phyloP scores from a whole-genome alignment of 495 filamentous ascomycete species.

The Sabuloglossum arenarium region DNA sequence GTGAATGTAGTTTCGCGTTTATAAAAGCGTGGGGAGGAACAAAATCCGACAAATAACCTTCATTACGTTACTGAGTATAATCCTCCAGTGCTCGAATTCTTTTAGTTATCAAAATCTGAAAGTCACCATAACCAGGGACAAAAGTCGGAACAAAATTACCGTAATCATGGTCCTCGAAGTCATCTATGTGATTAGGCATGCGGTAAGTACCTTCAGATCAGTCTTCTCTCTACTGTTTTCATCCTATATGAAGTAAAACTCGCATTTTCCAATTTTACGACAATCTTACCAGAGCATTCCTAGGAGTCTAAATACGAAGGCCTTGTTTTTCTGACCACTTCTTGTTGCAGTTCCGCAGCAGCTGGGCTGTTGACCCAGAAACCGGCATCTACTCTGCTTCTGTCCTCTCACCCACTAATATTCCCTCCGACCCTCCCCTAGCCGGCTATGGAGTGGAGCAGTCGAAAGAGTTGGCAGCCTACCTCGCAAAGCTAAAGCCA shows the following conservation, averaged over 20 bases:
- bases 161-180: conserved; percentile 32
- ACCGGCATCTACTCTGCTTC: conserved; percentile 52
- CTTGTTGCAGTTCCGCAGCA: conserved; percentile 55
- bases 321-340: conserved; percentile 1
- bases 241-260: background rate
- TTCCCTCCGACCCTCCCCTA: conserved; percentile 70
- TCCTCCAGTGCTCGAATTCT: no score
- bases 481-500: conserved; percentile 38
- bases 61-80: no score
- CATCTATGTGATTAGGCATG: conserved; percentile 74
- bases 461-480: conserved; percentile 50
- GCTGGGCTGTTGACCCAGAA: conserved; percentile 60
- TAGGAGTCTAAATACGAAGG: background rate
- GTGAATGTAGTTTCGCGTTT: no score
- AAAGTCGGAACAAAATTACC: background rate
- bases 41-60: no score
- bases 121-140: no score
- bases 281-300: background rate
- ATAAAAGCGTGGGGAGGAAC: no score
- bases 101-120: no score
- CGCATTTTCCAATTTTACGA: background rate
- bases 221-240: background rate
- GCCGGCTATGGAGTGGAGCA: conserved; percentile 71
- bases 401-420: conserved; percentile 60
- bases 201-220: conserved; percentile 35